Percentiles rank a stretch among this genome's conserved stretches.
Conservation (phyloP, 225 moss, liverwort and hornwort species). For the Pseudoscleropodium purum region DNA sequence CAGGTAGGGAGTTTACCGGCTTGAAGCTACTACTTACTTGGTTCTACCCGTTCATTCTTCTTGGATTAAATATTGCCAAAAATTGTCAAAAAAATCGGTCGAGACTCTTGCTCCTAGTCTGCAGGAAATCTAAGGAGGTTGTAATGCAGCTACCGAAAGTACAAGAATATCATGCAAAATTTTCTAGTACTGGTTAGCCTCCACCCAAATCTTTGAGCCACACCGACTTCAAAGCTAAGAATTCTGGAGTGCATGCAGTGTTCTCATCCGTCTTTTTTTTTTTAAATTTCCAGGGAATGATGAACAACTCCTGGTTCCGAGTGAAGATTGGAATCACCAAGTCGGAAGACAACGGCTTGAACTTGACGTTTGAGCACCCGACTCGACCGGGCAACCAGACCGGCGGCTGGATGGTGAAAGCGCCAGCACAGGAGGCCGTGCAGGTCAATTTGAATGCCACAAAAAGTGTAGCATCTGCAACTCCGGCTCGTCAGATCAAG, state of each 20-base stretch:
- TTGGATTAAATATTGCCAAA: neutral
- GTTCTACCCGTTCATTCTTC: neutral
- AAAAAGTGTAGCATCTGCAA: neutral
- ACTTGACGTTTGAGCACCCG: constrained; percentile 79
- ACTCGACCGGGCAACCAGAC: constrained; percentile 62
- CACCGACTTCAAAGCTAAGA: neutral
- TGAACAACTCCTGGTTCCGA: constrained; percentile 98
- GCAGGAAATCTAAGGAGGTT: neutral
- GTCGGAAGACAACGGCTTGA: constrained; percentile 32
- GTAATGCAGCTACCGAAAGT: neutral
- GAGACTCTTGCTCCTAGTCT: neutral
- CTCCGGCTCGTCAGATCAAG: constrained; percentile 26
- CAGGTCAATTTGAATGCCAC: neutral
- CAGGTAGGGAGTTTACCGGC: neutral
- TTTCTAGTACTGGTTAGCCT: neutral
- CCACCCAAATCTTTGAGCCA: neutral
- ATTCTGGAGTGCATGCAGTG: neutral
- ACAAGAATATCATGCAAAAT: neutral
- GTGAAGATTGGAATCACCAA: constrained; percentile 48
- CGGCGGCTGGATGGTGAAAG: constrained; percentile 86
- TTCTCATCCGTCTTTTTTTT: neutral
- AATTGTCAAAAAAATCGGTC: neutral
- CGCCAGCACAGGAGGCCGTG: neutral
- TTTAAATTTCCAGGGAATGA: constrained; percentile 91
- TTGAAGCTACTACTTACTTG: neutral